Evolutionary conservation across 176 grass and related monocot species (phyloP).

Genomic region (Alopecurus myosuroides): DNA sequence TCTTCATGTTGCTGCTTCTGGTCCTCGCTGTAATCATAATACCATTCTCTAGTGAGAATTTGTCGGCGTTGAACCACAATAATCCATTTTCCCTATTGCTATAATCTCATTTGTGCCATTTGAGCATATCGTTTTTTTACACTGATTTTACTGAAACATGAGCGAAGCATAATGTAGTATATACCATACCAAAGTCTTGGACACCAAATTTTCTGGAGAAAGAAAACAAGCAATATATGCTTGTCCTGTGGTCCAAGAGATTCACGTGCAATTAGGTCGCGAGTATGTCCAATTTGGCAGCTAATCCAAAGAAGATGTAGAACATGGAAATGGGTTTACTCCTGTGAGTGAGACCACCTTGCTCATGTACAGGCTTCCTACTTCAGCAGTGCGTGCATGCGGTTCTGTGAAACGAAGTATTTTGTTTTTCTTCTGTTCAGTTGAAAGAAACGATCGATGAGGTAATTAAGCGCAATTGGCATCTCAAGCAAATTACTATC

Average conservation of each 20-base stretch:
- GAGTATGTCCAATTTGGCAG: not conserved
- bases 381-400: not conserved
- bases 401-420: not conserved
- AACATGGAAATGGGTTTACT: not conserved
- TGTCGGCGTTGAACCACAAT: constrained; percentile 8
- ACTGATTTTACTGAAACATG: not conserved
- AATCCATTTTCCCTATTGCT: not conserved
- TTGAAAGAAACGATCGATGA: not conserved
- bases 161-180: not conserved
- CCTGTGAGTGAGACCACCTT: not conserved
- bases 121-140: not conserved
- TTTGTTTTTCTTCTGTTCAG: not conserved
- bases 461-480: not conserved
- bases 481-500: not conserved
- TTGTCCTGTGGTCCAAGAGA: not conserved
- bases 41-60: not conserved
- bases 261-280: not conserved
- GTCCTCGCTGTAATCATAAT: constrained; percentile 19
- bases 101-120: not conserved
- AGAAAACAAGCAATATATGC: not conserved
- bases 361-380: not conserved
- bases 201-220: not conserved
- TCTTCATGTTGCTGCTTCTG: constrained; percentile 29
- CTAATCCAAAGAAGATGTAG: not conserved
- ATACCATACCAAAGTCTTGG: not conserved